Evolutionary conservation across 306 rosid genomes (phyloP).

Genomic region (Acacia confusa): DNA sequence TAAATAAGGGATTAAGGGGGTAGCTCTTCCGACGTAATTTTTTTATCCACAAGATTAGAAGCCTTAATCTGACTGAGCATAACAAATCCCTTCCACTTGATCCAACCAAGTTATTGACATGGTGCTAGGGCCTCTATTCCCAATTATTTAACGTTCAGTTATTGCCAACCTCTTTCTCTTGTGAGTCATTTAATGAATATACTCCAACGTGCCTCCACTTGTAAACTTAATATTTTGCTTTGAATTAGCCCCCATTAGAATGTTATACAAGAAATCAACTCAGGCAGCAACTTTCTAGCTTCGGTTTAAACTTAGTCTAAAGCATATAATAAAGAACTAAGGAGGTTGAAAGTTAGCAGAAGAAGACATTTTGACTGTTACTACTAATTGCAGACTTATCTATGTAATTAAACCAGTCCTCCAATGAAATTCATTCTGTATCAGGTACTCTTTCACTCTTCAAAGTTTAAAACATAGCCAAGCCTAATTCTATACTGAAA

Average conservation of each 20-base stretch:
- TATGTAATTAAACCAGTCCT: neutral
- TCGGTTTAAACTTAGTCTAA: neutral
- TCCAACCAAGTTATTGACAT: neutral
- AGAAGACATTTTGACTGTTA: neutral
- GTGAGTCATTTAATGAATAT: neutral
- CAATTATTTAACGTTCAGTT: neutral
- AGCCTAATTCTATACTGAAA: neutral
- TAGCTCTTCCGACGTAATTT: neutral
- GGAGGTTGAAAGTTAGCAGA: neutral
- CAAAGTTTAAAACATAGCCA: neutral
- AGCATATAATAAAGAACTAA: neutral
- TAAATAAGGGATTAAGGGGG: neutral
- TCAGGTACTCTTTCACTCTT: neutral
- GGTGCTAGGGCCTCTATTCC: neutral
- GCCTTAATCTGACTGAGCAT: neutral
- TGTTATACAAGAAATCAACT: neutral
- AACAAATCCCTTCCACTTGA: neutral
- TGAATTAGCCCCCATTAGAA: neutral
- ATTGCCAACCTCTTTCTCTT: neutral
- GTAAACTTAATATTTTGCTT: neutral
- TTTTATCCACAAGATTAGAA: neutral
- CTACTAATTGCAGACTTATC: neutral
- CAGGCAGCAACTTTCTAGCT: neutral
- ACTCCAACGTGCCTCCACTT: neutral
- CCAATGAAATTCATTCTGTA: neutral